Evolutionary conservation across 164 flowering plant species (phyloP).

Genomic region (Tinospora cordifolia): DNA sequence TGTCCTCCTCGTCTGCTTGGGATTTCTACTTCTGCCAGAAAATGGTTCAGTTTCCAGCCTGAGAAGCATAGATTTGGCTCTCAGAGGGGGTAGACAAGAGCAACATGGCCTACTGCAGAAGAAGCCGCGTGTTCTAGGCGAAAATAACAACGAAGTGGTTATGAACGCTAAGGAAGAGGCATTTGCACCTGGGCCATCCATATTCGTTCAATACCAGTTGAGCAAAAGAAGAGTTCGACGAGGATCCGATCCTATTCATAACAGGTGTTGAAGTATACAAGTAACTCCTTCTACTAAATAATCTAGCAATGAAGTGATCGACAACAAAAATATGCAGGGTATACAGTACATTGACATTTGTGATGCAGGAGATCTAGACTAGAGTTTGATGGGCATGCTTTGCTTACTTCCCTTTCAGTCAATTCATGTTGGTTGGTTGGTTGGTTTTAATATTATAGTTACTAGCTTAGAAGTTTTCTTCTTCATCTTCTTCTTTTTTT

Average conservation of each 20-base stretch:
- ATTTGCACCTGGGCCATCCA: constrained; percentile 42
- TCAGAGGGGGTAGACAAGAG: constrained; percentile 30
- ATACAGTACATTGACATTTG: constrained; percentile 6
- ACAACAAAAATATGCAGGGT: constrained; percentile 5
- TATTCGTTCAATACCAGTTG: constrained; percentile 47
- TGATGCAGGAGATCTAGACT: constrained; percentile 12
- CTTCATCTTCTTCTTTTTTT: constrained; percentile 9
- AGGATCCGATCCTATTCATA: constrained; percentile 83
- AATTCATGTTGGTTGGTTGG: constrained; percentile 21
- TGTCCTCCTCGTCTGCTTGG: constrained; percentile 40
- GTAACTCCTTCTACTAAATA: constrained; percentile 5
- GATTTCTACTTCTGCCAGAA: constrained; percentile 32
- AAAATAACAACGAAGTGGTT: constrained; percentile 17
- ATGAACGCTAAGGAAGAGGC: constrained; percentile 22
- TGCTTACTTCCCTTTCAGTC: constrained; percentile 16
- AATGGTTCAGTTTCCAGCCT: constrained; percentile 28
- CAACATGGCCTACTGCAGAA: constrained; percentile 3
- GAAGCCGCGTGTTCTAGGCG: constrained; percentile 20
- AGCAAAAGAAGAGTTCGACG: constrained; percentile 53
- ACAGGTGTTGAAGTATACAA: constrained; percentile 39
- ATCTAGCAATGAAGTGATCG: not conserved
- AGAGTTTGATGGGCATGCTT: constrained; percentile 2
- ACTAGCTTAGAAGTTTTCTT: not conserved
- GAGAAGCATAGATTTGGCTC: constrained; percentile 41
- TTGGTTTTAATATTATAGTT: constrained; percentile 23